These are phyloP conservation scores for Phytopythium litorale DNA, from an alignment of 352 stramenopile species.

Conservation along the genomic window DNA sequence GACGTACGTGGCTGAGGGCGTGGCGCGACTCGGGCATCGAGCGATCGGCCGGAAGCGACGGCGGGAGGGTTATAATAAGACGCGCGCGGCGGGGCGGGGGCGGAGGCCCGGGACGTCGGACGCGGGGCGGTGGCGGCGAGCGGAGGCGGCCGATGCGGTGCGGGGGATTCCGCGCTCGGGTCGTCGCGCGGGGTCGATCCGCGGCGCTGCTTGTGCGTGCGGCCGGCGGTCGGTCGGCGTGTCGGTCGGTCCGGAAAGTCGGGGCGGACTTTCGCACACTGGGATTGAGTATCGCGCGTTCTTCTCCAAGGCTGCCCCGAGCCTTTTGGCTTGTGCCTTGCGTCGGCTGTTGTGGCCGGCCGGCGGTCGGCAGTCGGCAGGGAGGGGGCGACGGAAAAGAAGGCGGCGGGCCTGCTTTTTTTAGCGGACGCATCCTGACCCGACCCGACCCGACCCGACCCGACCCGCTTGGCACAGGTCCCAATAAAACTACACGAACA, in stretches of 20 bases:
- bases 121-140: background rate
- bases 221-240: no score
- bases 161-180: background rate
- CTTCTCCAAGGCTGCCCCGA: background rate
- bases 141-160: background rate
- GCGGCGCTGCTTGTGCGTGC: no score
- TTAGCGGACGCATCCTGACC: background rate
- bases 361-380: no score
- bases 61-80: conserved; percentile 2
- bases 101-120: background rate
- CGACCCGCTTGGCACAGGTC: background rate
- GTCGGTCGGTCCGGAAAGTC: background rate
- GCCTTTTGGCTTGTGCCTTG: conserved; percentile 6
- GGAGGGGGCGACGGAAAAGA: background rate
- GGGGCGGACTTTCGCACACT: background rate
- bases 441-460: background rate
- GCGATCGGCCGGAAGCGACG: conserved; percentile 1
- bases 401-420: background rate
- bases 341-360: background rate
- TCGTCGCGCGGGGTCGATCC: background rate
- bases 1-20: background rate
- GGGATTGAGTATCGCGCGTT: background rate
- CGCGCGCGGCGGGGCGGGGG: background rate
- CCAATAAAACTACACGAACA: background rate
- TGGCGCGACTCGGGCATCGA: background rate